phyloP scores from a whole-genome alignment of 345 rosid genomes.

The Erysimum cheiranthoides region DNA sequence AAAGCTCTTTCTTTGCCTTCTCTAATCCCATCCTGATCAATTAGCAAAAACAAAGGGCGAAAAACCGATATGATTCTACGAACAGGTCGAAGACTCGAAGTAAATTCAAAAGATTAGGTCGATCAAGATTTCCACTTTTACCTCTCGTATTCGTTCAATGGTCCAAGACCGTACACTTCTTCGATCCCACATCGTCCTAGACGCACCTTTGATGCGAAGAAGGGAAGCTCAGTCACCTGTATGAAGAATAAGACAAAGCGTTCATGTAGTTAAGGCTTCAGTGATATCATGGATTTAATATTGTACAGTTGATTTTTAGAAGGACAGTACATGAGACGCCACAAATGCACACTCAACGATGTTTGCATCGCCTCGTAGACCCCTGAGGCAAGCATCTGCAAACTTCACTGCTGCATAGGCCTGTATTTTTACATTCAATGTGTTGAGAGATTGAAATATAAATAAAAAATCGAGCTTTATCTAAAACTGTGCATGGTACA shows the following conservation, averaged over 20 bases:
- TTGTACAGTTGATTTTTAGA: not conserved
- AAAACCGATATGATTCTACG: not conserved
- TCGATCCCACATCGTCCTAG: slow-evolving; percentile 81
- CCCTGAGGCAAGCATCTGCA: slow-evolving; percentile 89
- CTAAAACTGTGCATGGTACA: not conserved
- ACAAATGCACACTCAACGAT: slow-evolving; percentile 79
- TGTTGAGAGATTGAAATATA: not conserved
- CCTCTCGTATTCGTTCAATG: slow-evolving; percentile 88
- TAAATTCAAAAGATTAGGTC: not conserved
- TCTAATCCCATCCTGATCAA: slow-evolving; percentile 69
- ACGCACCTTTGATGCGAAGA: slow-evolving; percentile 87
- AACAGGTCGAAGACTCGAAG: not conserved
- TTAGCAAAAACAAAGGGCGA: not conserved
- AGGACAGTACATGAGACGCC: slow-evolving; percentile 68
- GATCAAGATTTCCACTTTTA: slow-evolving; percentile 30
- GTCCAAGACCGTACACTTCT: slow-evolving; percentile 80
- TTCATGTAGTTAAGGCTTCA: not conserved
- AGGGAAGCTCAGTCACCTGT: slow-evolving; percentile 96
- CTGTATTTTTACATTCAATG: slow-evolving; percentile 48
- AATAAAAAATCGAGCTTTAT: not conserved
- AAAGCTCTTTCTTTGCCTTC: slow-evolving; percentile 89
- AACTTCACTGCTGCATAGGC: slow-evolving; percentile 99
- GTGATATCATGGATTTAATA: not conserved
- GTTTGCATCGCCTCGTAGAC: slow-evolving; percentile 83
- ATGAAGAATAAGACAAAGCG: not conserved